Conservation (phyloP, 306 rosid genomes). For the barrel medic (Medicago truncatula) region MtrunA17r5.0-ANR NC_053046.1:43416001-43416500, state of each 20-base stretch:
- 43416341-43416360: slow-evolving; percentile 90
- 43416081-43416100: slow-evolving; percentile 32
- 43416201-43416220: slow-evolving; percentile 5
- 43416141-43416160: slow-evolving; percentile 13
- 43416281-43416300: slow-evolving; percentile 11
- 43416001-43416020: slow-evolving; percentile 26
- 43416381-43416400: slow-evolving; percentile 70
- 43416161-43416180: slow-evolving; percentile 17
- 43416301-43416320: slow-evolving; percentile 62
- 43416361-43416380: slow-evolving; percentile 68
- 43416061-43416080: neutral
- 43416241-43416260: neutral
- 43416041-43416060: neutral
- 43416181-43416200: neutral
- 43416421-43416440: slow-evolving; percentile 3
- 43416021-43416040: neutral
- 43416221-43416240: slow-evolving; percentile 13
- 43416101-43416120: slow-evolving; percentile 9
- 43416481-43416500: slow-evolving; percentile 23
- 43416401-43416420: slow-evolving; percentile 54
- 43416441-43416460: slow-evolving; percentile 18
- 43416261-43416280: slow-evolving; percentile 13
- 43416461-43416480: slow-evolving; percentile 6
- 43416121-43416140: slow-evolving; percentile 9
- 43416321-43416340: slow-evolving; percentile 93